Evolutionary conservation across 306 rosid species (phyloP).

Genomic region (Vicia villosa): DNA sequence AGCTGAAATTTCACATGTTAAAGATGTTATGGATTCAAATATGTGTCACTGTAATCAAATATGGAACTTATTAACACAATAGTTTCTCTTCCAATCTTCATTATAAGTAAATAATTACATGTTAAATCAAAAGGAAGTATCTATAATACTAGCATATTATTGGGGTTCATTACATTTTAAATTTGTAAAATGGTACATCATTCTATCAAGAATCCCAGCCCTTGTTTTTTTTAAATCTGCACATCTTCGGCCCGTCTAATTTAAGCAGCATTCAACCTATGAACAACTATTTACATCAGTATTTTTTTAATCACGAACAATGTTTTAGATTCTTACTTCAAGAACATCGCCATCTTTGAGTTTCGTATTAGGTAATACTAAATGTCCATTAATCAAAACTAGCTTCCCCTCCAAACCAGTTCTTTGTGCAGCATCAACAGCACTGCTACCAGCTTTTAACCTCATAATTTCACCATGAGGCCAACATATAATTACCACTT

Average conservation of each 20-base stretch:
- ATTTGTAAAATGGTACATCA: not conserved
- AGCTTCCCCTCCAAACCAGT: conserved; percentile 85
- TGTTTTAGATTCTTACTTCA: conserved; percentile 65
- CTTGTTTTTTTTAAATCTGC: not conserved
- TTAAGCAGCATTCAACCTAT: conserved; percentile 11
- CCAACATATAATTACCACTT: conserved; percentile 88
- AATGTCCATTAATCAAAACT: conserved; percentile 82
- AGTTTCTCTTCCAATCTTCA: no score
- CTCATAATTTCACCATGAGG: conserved; percentile 87
- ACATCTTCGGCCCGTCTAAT: conserved; percentile 26
- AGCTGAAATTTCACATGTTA: no score
- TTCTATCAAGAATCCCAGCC: conserved; percentile 4
- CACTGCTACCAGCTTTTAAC: conserved; percentile 85
- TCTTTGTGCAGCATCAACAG: conserved; percentile 93
- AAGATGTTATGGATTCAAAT: no score
- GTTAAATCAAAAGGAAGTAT: not conserved
- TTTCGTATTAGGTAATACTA: conserved; percentile 73
- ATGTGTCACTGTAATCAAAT: no score
- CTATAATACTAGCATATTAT: not conserved
- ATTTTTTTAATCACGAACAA: conserved; percentile 1
- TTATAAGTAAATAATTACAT: no score
- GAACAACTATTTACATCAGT: conserved; percentile 45
- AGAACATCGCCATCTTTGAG: conserved; percentile 95
- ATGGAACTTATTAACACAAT: no score
- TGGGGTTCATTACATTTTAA: not conserved